A percentile compares a stretch with the other conserved stretches of the same genome.
Conservation (phyloP, 352 stramenopile species). For the Phytopythium vexans region DNA sequence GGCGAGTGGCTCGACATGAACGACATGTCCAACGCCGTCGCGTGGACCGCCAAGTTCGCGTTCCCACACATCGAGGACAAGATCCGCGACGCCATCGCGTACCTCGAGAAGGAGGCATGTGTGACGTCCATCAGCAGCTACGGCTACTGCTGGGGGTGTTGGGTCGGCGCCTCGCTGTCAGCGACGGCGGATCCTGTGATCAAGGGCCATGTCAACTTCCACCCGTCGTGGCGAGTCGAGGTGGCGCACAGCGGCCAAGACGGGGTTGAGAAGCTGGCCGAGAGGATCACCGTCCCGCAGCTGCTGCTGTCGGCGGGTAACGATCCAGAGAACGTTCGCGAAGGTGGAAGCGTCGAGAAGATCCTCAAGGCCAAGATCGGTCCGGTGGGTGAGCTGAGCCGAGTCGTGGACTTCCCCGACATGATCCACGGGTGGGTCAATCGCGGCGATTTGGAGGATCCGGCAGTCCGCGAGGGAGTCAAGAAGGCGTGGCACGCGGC, state of each 20-base stretch:
- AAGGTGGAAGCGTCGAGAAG: conserved; percentile 22
- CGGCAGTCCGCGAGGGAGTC: conserved; percentile 14
- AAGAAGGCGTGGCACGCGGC: conserved; percentile 25
- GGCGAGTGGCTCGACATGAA: conserved; percentile 27
- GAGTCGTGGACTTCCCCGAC: no score
- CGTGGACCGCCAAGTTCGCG: neutral
- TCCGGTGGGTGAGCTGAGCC: conserved; percentile 10
- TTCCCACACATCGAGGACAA: neutral
- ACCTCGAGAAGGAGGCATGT: conserved; percentile 28
- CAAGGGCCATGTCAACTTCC: conserved; percentile 28
- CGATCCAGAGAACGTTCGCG: conserved; percentile 20
- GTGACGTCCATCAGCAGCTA: conserved; percentile 11
- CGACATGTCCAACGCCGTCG: conserved; percentile 18
- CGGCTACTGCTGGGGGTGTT: conserved; percentile 6
- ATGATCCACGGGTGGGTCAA: conserved; percentile 46
- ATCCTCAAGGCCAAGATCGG: conserved; percentile 10
- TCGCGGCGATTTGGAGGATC: conserved; percentile 34
- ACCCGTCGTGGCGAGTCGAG: conserved; percentile 33
- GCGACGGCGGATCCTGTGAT: conserved; percentile 12
- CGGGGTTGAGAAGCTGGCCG: conserved; percentile 23
- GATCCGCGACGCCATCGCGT: conserved; percentile 19
- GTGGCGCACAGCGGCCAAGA: conserved; percentile 20
- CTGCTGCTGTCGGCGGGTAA: conserved; percentile 30
- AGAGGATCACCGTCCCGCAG: conserved; percentile 27
- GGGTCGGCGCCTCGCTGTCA: conserved; percentile 8